Conservation (phyloP, 2,329 filamentous ascomycete species). For the Bipolaris oryzae region DNA sequence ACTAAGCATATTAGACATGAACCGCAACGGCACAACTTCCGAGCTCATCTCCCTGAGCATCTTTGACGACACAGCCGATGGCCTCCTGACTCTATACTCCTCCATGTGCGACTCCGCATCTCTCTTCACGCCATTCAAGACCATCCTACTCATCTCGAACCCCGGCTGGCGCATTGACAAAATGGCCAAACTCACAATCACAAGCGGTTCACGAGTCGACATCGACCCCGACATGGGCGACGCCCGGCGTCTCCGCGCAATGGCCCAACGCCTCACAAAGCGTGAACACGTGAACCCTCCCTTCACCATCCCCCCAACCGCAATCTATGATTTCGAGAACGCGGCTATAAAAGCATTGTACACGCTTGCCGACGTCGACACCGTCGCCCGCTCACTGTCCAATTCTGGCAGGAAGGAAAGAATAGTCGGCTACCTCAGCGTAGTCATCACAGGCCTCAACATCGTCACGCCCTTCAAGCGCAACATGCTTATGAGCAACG, state of each 20-base stretch:
- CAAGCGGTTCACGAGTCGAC: slow-evolving; percentile 58
- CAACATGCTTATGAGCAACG: slow-evolving; percentile 54
- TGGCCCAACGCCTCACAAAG: slow-evolving; percentile 55
- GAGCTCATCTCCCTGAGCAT: slow-evolving; percentile 59
- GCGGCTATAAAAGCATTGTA: slow-evolving; percentile 48
- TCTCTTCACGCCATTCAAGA: slow-evolving; percentile 56
- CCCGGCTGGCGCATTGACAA: slow-evolving; percentile 50
- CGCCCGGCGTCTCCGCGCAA: slow-evolving; percentile 59
- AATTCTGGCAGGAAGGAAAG: slow-evolving; percentile 39
- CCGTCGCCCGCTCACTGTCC: slow-evolving; percentile 40
- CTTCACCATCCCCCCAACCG: slow-evolving; percentile 51
- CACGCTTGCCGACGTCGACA: slow-evolving; percentile 54
- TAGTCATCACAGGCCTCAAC: slow-evolving; percentile 52
- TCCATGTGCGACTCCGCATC: slow-evolving; percentile 55
- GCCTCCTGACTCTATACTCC: slow-evolving; percentile 62
- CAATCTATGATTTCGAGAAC: slow-evolving; percentile 23
- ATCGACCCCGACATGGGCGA: slow-evolving; percentile 62
- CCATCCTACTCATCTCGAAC: slow-evolving; percentile 58
- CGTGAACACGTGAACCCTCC: slow-evolving; percentile 58
- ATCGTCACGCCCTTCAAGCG: slow-evolving; percentile 50
- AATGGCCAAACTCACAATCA: slow-evolving; percentile 47
- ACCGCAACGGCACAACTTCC: slow-evolving; percentile 53
- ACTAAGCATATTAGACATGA: slow-evolving; percentile 46
- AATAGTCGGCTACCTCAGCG: slow-evolving; percentile 53
- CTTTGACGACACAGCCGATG: slow-evolving; percentile 64